These are phyloP conservation scores for Mallotus nudiflorus DNA, from an alignment of 345 rosid species.

Conservation along the genomic window DNA sequence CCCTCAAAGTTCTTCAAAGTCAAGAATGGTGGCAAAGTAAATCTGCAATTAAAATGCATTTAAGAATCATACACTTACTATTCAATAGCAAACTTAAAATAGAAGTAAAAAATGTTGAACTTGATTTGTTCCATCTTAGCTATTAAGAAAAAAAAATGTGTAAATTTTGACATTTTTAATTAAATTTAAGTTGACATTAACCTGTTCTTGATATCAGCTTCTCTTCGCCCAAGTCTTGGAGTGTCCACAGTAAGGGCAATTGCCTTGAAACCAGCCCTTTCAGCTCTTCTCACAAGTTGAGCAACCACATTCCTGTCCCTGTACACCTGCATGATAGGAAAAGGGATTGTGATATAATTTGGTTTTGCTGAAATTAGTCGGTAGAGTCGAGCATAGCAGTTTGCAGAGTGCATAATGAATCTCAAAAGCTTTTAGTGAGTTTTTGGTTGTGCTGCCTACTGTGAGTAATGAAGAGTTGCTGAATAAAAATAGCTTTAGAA, in stretches of 20 bases:
- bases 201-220: slow-evolving; percentile 96
- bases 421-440: background rate
- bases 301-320: slow-evolving; percentile 81
- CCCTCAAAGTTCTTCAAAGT: slow-evolving; percentile 92
- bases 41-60: slow-evolving; percentile 40
- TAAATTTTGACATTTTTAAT: background rate
- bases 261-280: slow-evolving; percentile 90
- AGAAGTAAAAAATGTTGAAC: background rate
- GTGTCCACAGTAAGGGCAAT: slow-evolving; percentile 97
- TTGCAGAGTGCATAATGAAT: background rate
- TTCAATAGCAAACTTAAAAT: background rate
- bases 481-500: background rate
- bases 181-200: slow-evolving; percentile 20
- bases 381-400: too few relatives aligned
- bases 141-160: background rate
- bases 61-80: slow-evolving; percentile 5
- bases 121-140: background rate
- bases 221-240: slow-evolving; percentile 94
- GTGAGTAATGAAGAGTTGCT: background rate
- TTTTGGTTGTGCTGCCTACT: background rate
- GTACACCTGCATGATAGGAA: slow-evolving; percentile 47
- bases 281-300: slow-evolving; percentile 89
- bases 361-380: too few relatives aligned
- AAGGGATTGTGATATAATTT: background rate
- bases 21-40: slow-evolving; percentile 65